phyloP scores from a whole-genome alignment of 441 rosid species.

The Codiaeum variegatum region DNA sequence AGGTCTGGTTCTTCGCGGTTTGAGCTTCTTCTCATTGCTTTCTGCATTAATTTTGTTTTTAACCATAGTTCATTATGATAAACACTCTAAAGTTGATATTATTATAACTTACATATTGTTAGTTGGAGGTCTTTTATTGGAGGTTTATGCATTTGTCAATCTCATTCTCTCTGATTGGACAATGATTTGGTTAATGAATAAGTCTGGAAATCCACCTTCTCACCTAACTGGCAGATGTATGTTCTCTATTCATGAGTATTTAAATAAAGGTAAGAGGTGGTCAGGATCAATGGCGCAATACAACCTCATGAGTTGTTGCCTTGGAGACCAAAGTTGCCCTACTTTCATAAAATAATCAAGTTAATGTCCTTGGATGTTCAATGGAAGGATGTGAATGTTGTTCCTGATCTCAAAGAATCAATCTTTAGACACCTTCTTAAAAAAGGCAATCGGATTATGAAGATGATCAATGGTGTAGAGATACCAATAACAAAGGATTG shows the following conservation, averaged over 20 bases:
- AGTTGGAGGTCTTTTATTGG: conserved; percentile 18
- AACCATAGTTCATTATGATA: not conserved
- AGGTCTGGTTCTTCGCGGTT: conserved; percentile 12
- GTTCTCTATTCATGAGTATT: no score
- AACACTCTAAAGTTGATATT: not conserved
- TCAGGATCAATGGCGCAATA: conserved; percentile 9
- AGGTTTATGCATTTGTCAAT: conserved; percentile 3
- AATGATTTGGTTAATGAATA: not conserved
- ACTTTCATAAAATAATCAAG: not conserved
- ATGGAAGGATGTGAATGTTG: not conserved
- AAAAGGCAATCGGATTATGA: not conserved
- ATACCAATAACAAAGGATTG: not conserved
- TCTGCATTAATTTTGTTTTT: conserved; percentile 11
- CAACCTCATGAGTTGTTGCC: conserved; percentile 7
- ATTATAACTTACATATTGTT: conserved; percentile 19
- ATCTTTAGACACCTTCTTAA: not conserved
- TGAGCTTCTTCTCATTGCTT: conserved; percentile 8
- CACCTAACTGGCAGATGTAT: not conserved
- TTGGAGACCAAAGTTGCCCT: not conserved
- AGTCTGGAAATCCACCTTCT: not conserved
- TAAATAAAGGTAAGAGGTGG: not conserved
- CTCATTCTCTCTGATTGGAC: conserved; percentile 19
- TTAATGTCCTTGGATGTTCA: not conserved
- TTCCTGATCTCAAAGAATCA: not conserved
- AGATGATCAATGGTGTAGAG: not conserved